Evolutionary conservation across 257 asterid genomes (phyloP), one percentile per base, ranked within the genome.

Genomic region (Ocimum tenuiflorum): DNA sequence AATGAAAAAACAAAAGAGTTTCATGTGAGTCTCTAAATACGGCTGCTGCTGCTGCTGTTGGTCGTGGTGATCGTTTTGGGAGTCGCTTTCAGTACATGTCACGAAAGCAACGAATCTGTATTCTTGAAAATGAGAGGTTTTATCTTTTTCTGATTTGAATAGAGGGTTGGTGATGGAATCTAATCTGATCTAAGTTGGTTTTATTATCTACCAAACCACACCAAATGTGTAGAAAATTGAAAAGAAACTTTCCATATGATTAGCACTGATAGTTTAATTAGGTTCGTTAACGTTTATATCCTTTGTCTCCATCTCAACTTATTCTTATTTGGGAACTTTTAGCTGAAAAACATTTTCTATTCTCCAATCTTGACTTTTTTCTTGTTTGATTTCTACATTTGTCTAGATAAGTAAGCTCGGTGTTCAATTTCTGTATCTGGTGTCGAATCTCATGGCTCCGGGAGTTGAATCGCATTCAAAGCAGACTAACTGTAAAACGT

Each of bases 401-500:
- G 50, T 67, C 51, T 23, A 27, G 14, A 11, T 45, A 47, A 58
- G 29, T 50, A 55, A 54, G 55, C 45, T 50, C 42, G 24, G 19
- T 38, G 8, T 70, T 36, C 8, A 18, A 39, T 58, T 68, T 14
- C 35, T 41, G 64, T 17, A 23, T 70, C 38, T 24, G n/a, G n/a
- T n/a, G n/a, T n/a, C n/a, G n/a, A n/a, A n/a, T n/a, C 48, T 46
- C n/a, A 89, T 90, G 96, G 95, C 92, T 73, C 87, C 83, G 8
- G 83, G 81, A 24, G 80, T 68, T 59, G 89, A 80, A 58, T 75
- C 88, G 8, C 71, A 77, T 56, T 62, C 71, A 7, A 83, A 85
- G 45, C 60, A 63, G 35, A 48, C 62, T 56, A 75, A 62, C 66
- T 75, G 19, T 74, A 86, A 86, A 22, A 20, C 59, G 55, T 46